Conservation (phyloP, 176 grass and related monocot species). For the Phragmites australis region DNA sequence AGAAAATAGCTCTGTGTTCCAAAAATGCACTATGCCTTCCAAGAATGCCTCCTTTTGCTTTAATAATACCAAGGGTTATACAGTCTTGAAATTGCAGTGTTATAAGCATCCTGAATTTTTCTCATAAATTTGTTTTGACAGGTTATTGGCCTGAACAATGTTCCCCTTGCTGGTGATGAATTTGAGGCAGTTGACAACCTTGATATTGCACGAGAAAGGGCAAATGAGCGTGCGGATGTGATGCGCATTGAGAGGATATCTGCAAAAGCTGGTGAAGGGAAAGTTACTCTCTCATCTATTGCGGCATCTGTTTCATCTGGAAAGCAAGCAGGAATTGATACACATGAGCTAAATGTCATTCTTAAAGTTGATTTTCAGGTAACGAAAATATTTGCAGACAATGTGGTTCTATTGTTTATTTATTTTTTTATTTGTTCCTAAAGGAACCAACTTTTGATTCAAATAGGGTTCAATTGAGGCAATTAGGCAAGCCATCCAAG, state of each 20-base stretch:
- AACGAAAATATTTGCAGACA: slow-evolving; percentile 20
- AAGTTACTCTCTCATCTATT: slow-evolving; percentile 82
- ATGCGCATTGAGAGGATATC: slow-evolving; percentile 71
- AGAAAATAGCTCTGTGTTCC: slow-evolving; percentile 1
- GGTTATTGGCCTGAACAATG: slow-evolving; percentile 85
- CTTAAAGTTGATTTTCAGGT: slow-evolving; percentile 99
- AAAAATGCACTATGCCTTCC: neutral
- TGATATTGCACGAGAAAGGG: slow-evolving; percentile 62
- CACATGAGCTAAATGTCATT: slow-evolving; percentile 86
- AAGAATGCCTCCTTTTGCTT: slow-evolving; percentile 11
- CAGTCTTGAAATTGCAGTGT: neutral
- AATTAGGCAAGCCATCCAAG: slow-evolving; percentile 80
- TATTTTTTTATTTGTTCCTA: slow-evolving; percentile 6
- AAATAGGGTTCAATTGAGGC: slow-evolving; percentile 92
- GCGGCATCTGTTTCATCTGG: slow-evolving; percentile 69
- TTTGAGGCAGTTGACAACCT: slow-evolving; percentile 79
- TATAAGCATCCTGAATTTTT: slow-evolving; percentile 29
- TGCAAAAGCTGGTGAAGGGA: slow-evolving; percentile 82
- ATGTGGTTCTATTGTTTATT: neutral
- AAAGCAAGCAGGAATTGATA: slow-evolving; percentile 76
- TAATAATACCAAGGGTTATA: neutral
- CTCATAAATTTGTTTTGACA: slow-evolving; percentile 27
- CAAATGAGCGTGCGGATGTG: slow-evolving; percentile 55
- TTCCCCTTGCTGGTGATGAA: slow-evolving; percentile 89
- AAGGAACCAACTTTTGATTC: slow-evolving; percentile 26